These are phyloP conservation scores for Phytopythium delawarense DNA, from an alignment of 352 stramenopile species.

Conservation along the genomic window DNA sequence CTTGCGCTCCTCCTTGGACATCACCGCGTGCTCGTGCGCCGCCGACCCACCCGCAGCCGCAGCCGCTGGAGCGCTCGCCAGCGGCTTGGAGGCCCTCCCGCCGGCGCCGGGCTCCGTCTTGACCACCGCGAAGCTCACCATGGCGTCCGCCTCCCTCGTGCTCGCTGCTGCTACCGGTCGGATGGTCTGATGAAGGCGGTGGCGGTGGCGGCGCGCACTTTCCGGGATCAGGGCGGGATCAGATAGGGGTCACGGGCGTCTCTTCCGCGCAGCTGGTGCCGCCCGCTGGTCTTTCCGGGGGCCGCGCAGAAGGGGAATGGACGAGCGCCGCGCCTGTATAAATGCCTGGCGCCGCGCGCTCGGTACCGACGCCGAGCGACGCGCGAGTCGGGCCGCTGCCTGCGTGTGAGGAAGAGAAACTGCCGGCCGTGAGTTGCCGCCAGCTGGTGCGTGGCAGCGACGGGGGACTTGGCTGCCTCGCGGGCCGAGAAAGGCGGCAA, in stretches of 20 bases:
- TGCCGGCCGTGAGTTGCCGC: background rate
- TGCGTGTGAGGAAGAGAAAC: background rate
- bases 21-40: conserved; percentile 9
- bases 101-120: conserved; percentile 7
- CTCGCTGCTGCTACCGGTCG: too few species aligned
- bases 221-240: background rate
- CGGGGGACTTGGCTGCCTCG: conserved; percentile 1
- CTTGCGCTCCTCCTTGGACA: conserved; percentile 51
- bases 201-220: background rate
- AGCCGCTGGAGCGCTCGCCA: conserved; percentile 7
- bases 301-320: too few species aligned
- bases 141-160: background rate
- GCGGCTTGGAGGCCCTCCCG: background rate
- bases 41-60: background rate
- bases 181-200: background rate
- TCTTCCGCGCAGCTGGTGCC: conserved; percentile 1
- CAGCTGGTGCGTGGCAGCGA: background rate
- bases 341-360: background rate
- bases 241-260: background rate
- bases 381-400: too few species aligned
- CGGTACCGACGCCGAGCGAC: background rate
- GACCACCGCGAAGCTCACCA: conserved; percentile 9
- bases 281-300: too few species aligned
- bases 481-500: background rate
- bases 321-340: too few species aligned